Conservation (phyloP, 441 rosid species). For the Metrosideros polymorpha region DNA sequence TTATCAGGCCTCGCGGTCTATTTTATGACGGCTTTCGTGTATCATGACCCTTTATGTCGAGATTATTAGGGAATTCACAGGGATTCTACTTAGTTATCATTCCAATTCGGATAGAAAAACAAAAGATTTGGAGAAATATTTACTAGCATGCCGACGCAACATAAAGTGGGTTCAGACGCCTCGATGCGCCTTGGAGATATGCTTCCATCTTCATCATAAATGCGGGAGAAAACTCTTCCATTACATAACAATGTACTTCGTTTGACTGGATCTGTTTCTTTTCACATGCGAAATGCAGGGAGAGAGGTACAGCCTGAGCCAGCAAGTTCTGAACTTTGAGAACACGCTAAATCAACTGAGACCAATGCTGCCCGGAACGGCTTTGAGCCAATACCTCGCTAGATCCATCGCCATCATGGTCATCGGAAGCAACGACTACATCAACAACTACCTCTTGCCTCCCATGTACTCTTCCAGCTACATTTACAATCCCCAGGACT, state of each 20-base stretch:
- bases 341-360: conserved; percentile 42
- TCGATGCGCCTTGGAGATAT: neutral
- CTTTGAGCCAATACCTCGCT: conserved; percentile 34
- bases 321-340: conserved; percentile 68
- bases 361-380: conserved; percentile 29
- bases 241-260: neutral
- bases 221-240: neutral
- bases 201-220: neutral
- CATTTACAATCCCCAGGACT: conserved; percentile 43
- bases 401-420: conserved; percentile 50
- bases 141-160: neutral
- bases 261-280: neutral
- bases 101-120: neutral
- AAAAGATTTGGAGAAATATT: neutral
- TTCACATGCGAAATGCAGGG: conserved; percentile 35
- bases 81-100: neutral
- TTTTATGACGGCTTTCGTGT: too few relatives aligned
- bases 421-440: conserved; percentile 87
- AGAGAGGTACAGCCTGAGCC: conserved; percentile 44
- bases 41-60: neutral
- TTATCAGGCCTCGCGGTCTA: neutral
- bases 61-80: neutral
- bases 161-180: neutral
- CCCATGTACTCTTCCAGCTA: conserved; percentile 44
- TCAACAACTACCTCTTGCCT: conserved; percentile 84